Conservation (phyloP, 2,329 filamentous ascomycete species). For the Fusarium acutatum region DNA sequence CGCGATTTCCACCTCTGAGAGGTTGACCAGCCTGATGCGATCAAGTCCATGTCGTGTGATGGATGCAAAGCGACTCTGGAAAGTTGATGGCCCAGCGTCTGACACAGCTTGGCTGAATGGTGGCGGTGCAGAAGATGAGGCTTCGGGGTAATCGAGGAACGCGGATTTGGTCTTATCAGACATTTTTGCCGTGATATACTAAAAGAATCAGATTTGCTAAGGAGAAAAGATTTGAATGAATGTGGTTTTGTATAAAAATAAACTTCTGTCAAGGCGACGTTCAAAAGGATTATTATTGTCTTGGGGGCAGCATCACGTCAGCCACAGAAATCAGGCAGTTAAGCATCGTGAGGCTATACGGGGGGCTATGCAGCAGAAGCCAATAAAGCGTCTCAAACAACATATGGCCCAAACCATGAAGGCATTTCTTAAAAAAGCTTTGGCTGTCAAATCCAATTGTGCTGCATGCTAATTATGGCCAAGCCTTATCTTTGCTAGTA, state of each 20-base stretch:
- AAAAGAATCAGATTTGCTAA: rapidly evolving
- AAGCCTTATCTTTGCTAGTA: neutral
- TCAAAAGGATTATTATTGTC: neutral
- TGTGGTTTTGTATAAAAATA: rapidly evolving
- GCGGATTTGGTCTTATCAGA: neutral
- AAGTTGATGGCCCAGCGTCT: neutral
- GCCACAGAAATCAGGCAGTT: neutral
- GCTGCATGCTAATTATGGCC: rapidly evolving
- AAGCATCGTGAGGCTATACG: neutral
- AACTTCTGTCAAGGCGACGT: neutral
- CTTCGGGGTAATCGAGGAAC: neutral
- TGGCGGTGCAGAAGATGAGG: neutral
- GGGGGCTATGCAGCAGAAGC: neutral
- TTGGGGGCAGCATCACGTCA: neutral
- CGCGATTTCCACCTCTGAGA: neutral
- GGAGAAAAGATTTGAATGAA: rapidly evolving
- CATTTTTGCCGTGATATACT: neutral
- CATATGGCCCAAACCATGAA: no score
- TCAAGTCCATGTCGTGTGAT: neutral
- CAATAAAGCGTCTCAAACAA: neutral
- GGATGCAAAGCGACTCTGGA: neutral
- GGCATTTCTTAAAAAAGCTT: neutral
- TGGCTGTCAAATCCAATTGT: neutral
- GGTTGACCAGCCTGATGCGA: slow-evolving; percentile 14
- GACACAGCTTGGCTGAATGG: neutral